Base-by-base conservation (phyloP, 2,329 filamentous ascomycete genomes). In the Didymella pinodella region DNA sequence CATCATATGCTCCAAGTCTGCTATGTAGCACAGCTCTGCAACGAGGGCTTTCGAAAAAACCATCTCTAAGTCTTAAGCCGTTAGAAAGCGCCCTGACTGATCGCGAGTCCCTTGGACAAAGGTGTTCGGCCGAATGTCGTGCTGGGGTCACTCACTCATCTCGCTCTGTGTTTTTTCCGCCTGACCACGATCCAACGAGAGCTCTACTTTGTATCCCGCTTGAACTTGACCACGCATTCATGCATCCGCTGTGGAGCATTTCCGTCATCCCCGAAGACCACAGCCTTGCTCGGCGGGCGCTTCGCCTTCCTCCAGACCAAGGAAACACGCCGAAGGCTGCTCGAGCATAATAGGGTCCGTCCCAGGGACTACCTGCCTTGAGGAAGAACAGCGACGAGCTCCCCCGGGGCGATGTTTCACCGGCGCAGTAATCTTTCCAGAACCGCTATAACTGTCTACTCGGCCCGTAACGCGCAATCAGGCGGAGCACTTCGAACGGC, bases 401-500 rank as follows among this genome's bases (percentile, higher is more conserved):
- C 45, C 20, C 32, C 20, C 31, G 14, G 5, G 2, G 46, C 11
- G 22, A 32, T n/a, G 8, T 29, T 22, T 40, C 10, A 25, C 2
- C 38, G 34, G 38, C 32, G 18, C 20, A 38, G 56, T 41, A 25
- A 54, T 50, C 49, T 18, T 36, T 51, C 49, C 16, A 32, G 22
- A 29, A 14, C 28, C 14, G 11, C 56, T 59, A 59, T 47, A 26
- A 50, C 56, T 50, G 56, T 59, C 50, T 59, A 59, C 28, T 47
- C 34, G 41, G 56, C 20, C 46, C 56, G 50, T n/a, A 29, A 26
- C 32, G 7, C 54, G 45, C 20, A 36, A 22, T 36, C 32, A 50
- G 28, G 26, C 47, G 25, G 22, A 20, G 16, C 25, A 12, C 26
- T 20, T 47, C 10, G 28, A 47, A 28, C 46, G 32, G 31, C n/a